Evolutionary conservation across 768 basidiomycete species (phyloP).

Genomic region (Mycena vitilis): DNA sequence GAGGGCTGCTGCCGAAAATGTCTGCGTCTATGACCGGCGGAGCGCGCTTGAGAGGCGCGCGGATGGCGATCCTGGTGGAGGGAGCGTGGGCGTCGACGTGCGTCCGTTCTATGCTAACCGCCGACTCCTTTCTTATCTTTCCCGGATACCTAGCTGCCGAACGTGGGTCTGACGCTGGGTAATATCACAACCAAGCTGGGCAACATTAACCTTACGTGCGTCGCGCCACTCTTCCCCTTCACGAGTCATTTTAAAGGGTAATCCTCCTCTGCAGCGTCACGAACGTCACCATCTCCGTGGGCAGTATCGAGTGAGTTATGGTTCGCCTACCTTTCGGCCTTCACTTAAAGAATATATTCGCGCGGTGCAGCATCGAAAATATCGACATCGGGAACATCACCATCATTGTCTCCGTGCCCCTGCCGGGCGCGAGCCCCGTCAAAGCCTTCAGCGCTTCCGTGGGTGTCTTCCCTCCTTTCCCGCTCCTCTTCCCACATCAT

Average conservation of each 20-base stretch:
- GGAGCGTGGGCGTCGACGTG: slow-evolving; percentile 27
- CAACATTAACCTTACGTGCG: slow-evolving; percentile 37
- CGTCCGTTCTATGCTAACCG: background rate
- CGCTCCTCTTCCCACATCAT: background rate
- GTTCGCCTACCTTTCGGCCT: background rate
- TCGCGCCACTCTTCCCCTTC: background rate
- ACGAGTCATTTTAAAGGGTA: background rate
- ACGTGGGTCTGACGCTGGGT: slow-evolving; percentile 32
- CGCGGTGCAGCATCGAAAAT: slow-evolving; percentile 31
- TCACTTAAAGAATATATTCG: background rate
- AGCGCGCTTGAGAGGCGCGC: slow-evolving; percentile 29
- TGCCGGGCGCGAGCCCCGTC: slow-evolving; percentile 36
- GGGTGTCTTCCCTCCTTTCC: slow-evolving; percentile 1
- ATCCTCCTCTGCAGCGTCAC: slow-evolving; percentile 31
- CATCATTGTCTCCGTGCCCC: slow-evolving; percentile 35
- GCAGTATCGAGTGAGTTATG: slow-evolving; percentile 32
- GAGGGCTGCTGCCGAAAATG: background rate
- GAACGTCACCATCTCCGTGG: slow-evolving; percentile 36
- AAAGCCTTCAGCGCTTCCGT: slow-evolving; percentile 37
- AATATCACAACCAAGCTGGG: slow-evolving; percentile 38
- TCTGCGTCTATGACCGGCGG: slow-evolving; percentile 32
- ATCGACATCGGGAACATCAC: slow-evolving; percentile 36
- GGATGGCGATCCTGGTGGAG: slow-evolving; percentile 22
- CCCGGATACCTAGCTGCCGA: slow-evolving; percentile 22
- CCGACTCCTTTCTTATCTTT: background rate